Conservation (phyloP, 2,329 filamentous ascomycete species). For the Pseudogymnoascus sp. region DNA sequence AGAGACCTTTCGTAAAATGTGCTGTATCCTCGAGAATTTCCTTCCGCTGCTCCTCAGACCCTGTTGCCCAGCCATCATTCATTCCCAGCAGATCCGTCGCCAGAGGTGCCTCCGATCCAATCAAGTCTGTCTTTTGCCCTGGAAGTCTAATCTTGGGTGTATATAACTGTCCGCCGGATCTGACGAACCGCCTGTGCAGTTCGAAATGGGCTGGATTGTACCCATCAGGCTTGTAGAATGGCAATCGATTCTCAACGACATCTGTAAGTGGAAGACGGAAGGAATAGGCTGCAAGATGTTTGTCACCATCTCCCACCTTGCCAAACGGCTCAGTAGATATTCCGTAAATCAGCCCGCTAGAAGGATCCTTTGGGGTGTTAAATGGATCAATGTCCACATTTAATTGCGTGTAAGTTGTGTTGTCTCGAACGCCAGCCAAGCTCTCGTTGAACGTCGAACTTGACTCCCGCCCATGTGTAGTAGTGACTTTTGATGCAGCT, state of each 20-base stretch:
- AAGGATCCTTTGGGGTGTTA: neutral
- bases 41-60: slow-evolving; percentile 11
- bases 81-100: slow-evolving; percentile 21
- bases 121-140: slow-evolving; percentile 15
- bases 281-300: slow-evolving; percentile 18
- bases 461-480: slow-evolving; percentile 18
- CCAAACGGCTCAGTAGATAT: neutral
- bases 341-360: neutral
- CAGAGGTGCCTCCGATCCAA: slow-evolving; percentile 16
- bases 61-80: slow-evolving; percentile 16
- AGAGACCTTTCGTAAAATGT: neutral
- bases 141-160: slow-evolving; percentile 12
- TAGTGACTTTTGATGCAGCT: slow-evolving; percentile 10
- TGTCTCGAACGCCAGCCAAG: slow-evolving; percentile 16
- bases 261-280: slow-evolving; percentile 19
- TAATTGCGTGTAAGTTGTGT: slow-evolving; percentile 12
- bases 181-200: neutral
- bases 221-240: slow-evolving; percentile 16
- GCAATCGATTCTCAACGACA: slow-evolving; percentile 12
- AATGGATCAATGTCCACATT: neutral
- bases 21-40: slow-evolving; percentile 11
- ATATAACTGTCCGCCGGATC: slow-evolving; percentile 9
- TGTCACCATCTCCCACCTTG: slow-evolving; percentile 13
- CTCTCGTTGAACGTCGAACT: slow-evolving; percentile 12
- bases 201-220: slow-evolving; percentile 18